A percentile compares a stretch with the other conserved stretches of the same genome.
Evolutionary conservation across 768 basidiomycete species (phyloP).

Genomic region (button mushroom (Agaricus bisporus)): DNA sequence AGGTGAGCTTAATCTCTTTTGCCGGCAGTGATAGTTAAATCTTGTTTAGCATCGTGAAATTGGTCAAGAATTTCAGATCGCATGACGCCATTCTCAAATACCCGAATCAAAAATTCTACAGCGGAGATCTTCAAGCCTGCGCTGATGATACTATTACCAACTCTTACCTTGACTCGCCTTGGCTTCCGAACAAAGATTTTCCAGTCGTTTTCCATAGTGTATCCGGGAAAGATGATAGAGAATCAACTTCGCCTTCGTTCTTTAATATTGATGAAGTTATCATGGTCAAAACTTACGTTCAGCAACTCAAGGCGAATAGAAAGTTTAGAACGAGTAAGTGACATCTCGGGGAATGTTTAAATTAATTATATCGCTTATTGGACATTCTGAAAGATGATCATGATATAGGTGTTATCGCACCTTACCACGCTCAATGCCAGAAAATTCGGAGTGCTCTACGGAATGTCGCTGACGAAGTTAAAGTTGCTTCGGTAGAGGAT

Average conservation of each 20-base stretch:
- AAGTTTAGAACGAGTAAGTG: slow-evolving; percentile 36
- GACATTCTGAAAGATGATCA: slow-evolving; percentile 28
- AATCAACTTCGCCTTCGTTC: slow-evolving; percentile 62
- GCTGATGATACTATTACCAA: slow-evolving; percentile 35
- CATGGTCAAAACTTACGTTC: slow-evolving; percentile 46
- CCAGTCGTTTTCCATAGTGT: slow-evolving; percentile 61
- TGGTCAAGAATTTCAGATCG: slow-evolving; percentile 61
- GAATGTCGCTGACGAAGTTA: slow-evolving; percentile 32
- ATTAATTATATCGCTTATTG: background rate
- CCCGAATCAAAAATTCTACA: slow-evolving; percentile 58
- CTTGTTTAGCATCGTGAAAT: slow-evolving; percentile 47
- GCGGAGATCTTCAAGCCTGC: slow-evolving; percentile 41
- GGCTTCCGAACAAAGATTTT: slow-evolving; percentile 40
- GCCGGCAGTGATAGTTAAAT: background rate
- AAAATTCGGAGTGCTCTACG: slow-evolving; percentile 37
- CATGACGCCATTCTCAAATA: slow-evolving; percentile 54
- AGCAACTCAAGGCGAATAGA: slow-evolving; percentile 27
- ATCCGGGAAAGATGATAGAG: slow-evolving; percentile 55
- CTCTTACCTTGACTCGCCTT: slow-evolving; percentile 29
- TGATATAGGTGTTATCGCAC: slow-evolving; percentile 55
- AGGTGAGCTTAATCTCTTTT: slow-evolving; percentile 15
- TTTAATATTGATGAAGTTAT: slow-evolving; percentile 60
- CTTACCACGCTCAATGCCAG: slow-evolving; percentile 52
- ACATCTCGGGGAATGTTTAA: background rate
- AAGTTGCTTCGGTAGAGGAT: slow-evolving; percentile 59